These are phyloP conservation scores for Podaxis pistillaris DNA, from an alignment of 768 basidiomycete genomes.

Conservation along the genomic window DNA sequence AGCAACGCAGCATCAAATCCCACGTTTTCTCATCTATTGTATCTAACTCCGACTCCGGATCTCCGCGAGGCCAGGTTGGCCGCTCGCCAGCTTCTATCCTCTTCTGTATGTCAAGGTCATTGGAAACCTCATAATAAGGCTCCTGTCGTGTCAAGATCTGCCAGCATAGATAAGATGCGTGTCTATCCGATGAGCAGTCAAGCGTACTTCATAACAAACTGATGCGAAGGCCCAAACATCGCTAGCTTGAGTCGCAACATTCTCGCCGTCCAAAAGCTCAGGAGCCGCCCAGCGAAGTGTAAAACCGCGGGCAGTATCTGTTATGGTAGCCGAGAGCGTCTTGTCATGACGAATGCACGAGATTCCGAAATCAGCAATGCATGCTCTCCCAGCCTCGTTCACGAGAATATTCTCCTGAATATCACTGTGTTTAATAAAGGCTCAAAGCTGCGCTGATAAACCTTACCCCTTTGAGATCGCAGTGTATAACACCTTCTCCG, in stretches of 20 bases:
- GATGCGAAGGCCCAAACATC: conserved; percentile 19
- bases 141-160: not conserved
- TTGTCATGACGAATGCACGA: conserved; percentile 1
- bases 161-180: not conserved
- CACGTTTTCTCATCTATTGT: not conserved
- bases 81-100: not conserved
- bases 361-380: conserved; percentile 18
- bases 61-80: not conserved
- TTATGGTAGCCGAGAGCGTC: not conserved
- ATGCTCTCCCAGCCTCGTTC: conserved; percentile 3
- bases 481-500: conserved; percentile 14
- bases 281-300: conserved; percentile 18
- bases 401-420: conserved; percentile 17
- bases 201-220: conserved; percentile 15
- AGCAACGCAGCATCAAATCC: not conserved
- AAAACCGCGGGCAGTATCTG: conserved; percentile 29
- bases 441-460: too few relatives aligned
- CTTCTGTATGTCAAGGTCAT: conserved; percentile 37
- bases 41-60: conserved; percentile 28
- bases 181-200: conserved; percentile 30
- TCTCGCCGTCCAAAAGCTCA: conserved; percentile 28
- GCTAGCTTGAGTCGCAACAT: conserved; percentile 7
- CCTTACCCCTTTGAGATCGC: conserved; percentile 20
- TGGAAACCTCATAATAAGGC: not conserved
- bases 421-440: not conserved